Conservation (phyloP, 768 basidiomycete genomes). For the Phaffia australis region DNA sequence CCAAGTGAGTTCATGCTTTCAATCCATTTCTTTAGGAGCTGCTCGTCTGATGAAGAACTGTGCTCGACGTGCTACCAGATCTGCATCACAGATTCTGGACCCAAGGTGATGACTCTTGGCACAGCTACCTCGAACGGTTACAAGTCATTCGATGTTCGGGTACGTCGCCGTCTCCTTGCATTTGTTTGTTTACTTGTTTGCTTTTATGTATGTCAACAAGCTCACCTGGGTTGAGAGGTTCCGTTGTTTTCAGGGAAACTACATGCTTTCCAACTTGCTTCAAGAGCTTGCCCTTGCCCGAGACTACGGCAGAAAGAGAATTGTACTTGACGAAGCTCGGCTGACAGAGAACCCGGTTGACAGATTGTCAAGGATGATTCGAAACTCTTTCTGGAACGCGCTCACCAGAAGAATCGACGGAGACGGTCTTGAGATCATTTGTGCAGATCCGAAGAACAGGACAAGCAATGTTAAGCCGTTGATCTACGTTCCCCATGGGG, state of each 20-base stretch:
- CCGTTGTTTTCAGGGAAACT: conserved; percentile 60
- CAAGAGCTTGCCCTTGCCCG: conserved; percentile 95
- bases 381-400: conserved; percentile 95
- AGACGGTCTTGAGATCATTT: conserved; percentile 92
- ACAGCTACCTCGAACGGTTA: conserved; percentile 96
- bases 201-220: neutral
- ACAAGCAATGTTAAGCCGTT: conserved; percentile 78
- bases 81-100: conserved; percentile 88
- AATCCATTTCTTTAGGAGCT: too few relatives aligned
- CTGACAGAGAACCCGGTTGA: conserved; percentile 96
- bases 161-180: conserved; percentile 39
- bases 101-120: conserved; percentile 88
- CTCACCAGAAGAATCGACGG: conserved; percentile 93
- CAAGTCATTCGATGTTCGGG: conserved; percentile 92
- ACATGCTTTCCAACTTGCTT: conserved; percentile 97
- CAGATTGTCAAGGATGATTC: conserved; percentile 92
- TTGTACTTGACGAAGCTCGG: conserved; percentile 97
- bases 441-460: conserved; percentile 95
- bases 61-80: conserved; percentile 43
- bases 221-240: neutral
- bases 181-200: neutral
- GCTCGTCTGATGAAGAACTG: neutral
- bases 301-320: conserved; percentile 87
- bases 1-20: conserved; percentile 43
- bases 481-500: conserved; percentile 88